Evolutionary conservation across 495 filamentous ascomycete genomes (phyloP), one percentile per base, ranked within the genome.

Genomic region (Neurospora sp.): DNA sequence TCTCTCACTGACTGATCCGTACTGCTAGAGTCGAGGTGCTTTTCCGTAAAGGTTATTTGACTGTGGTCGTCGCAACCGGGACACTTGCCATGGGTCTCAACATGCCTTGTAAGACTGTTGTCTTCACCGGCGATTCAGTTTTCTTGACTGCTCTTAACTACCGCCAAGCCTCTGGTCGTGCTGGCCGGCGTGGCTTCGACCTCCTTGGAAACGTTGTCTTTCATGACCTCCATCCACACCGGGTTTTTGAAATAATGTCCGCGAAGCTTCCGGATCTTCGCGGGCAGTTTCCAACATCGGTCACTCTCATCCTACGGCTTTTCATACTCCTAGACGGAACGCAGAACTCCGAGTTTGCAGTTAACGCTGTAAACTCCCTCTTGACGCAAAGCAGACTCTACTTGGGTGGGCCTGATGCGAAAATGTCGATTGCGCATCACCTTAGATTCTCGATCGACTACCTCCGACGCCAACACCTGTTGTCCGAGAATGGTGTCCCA

Each of bases 51-150:
- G 91, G 92, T 1, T 94, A 84, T 74, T 82, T 94, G 11, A 84
- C 89, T 5, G 89, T 92, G n/a, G 88, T 93, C 11, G 86, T 94
- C 62, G 92, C 92, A 0, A 94, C 92, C 12, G 92, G 92, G 0
- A 93, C 92, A 0, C 84, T 94, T 14, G 89, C 89, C 41, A 82
- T 94, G 31, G 92, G 92, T 79, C 92, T 94, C 81, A 94, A 94
- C 73, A 94, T 93, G 92, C 92, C 92, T 27, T 93, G 92, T 77
- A 92, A 91, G 76, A 94, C 92, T 1, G 91, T 93, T 10, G 88
- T 94, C 6, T 94, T 94, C 78, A 86, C 84, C 6, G 92, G 91
- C 4, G 91, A 94, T 75, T 90, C 88, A 1, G 84, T 92, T 12
- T 92, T 84, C 73, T 79, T 94, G 69, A 93, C 91, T 1, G 88